These are phyloP conservation scores for Sclerotinia spermophila DNA, from an alignment of 2,329 filamentous ascomycete species.

Conservation along the genomic window DNA sequence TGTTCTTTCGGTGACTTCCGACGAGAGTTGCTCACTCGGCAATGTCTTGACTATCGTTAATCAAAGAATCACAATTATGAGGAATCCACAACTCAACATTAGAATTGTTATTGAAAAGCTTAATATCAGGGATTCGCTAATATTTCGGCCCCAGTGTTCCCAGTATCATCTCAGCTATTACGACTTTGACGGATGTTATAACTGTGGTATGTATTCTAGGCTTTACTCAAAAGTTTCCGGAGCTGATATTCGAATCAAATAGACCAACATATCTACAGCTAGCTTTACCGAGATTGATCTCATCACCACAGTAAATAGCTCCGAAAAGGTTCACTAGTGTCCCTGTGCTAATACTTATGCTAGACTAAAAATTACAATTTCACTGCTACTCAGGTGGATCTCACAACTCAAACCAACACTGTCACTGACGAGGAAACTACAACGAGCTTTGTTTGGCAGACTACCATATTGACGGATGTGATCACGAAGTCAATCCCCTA, in stretches of 20 bases:
- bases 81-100: not conserved
- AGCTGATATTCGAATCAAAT: not conserved
- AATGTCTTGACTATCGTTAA: no score
- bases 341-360: not conserved
- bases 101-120: not conserved
- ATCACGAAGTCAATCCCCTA: slow-evolving; percentile 25
- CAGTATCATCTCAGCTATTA: slow-evolving; percentile 5
- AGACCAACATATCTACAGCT: slow-evolving; percentile 10
- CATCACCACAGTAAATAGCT: not conserved
- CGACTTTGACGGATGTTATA: not conserved
- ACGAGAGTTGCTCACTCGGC: no score
- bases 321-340: not conserved
- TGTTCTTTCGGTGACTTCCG: no score
- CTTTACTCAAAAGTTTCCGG: not conserved
- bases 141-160: not conserved
- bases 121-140: not conserved
- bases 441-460: slow-evolving; percentile 14
- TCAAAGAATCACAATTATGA: not conserved
- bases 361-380: slow-evolving; percentile 14
- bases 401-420: slow-evolving; percentile 10
- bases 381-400: slow-evolving; percentile 9
- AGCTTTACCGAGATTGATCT: slow-evolving; percentile 1
- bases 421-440: slow-evolving; percentile 17
- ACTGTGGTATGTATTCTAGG: slow-evolving; percentile 2
- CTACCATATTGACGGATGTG: slow-evolving; percentile 17